A percentile compares a stretch with the other conserved stretches of the same genome.
phyloP scores from a whole-genome alignment of 768 basidiomycete species.

The Podaxis sp. region DNA sequence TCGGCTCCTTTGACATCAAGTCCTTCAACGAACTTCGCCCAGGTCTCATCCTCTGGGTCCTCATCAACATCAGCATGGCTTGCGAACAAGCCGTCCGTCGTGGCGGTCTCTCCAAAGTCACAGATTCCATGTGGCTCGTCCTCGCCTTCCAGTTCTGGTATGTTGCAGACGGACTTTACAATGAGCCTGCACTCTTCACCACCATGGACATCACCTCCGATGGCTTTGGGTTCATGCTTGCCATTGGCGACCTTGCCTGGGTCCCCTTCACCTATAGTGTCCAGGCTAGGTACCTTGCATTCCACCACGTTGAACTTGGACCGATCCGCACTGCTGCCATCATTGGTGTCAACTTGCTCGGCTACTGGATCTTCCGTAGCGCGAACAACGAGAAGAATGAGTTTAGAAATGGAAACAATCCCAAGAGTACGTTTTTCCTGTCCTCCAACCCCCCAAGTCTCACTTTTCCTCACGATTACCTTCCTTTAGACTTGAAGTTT shows the following conservation, averaged over 20 bases:
- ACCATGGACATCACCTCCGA: constrained; percentile 98
- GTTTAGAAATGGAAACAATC: constrained; percentile 90
- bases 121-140: constrained; percentile 92
- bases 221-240: constrained; percentile 98
- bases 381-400: constrained; percentile 95
- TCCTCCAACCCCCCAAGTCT: background rate
- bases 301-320: constrained; percentile 78
- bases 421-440: constrained; percentile 65
- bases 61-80: constrained; percentile 86
- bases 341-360: constrained; percentile 58
- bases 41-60: constrained; percentile 86
- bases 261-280: constrained; percentile 93
- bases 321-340: constrained; percentile 51
- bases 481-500: constrained; percentile 59
- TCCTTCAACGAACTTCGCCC: constrained; percentile 86
- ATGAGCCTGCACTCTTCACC: constrained; percentile 90
- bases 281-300: constrained; percentile 94
- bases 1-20: constrained; percentile 63
- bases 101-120: constrained; percentile 60
- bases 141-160: constrained; percentile 84
- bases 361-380: constrained; percentile 88
- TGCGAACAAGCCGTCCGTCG: constrained; percentile 86
- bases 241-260: constrained; percentile 89
- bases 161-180: constrained; percentile 81
- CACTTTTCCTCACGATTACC: background rate